Percentiles rank a stretch among this genome's conserved stretches.
phyloP scores from a whole-genome alignment of 352 stramenopile genomes.

The Aphanomyces invadans region DNA sequence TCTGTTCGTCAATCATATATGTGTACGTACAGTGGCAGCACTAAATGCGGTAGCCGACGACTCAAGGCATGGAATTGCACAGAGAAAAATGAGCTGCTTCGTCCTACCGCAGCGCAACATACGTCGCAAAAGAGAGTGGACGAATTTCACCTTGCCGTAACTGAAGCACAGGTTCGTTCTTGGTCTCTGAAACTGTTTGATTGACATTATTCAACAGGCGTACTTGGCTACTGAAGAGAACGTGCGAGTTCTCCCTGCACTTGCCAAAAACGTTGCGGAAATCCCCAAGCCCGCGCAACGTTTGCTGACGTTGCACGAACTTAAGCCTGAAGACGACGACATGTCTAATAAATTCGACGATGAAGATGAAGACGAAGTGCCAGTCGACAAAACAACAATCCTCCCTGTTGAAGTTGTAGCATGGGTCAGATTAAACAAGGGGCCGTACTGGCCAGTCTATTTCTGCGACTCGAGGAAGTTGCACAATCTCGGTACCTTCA shows the following conservation, averaged over 20 bases:
- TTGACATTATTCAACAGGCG: too few species aligned
- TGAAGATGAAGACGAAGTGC: too few species aligned
- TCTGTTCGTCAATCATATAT: not conserved
- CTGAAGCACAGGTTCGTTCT: not conserved
- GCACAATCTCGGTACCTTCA: not conserved
- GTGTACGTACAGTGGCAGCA: not conserved
- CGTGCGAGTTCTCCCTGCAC: not conserved
- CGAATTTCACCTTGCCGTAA: not conserved
- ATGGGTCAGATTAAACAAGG: not conserved
- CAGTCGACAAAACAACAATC: not conserved
- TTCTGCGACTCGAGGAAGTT: not conserved
- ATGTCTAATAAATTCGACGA: not conserved
- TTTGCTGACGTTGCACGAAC: not conserved
- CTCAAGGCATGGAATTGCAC: slow-evolving; percentile 3
- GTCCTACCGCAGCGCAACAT: not conserved
- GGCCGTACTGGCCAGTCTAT: slow-evolving; percentile 9
- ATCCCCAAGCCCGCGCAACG: not conserved
- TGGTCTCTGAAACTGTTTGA: not conserved
- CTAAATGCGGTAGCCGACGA: not conserved
- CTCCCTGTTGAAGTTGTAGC: not conserved
- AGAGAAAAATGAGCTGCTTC: not conserved
- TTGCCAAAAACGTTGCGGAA: not conserved
- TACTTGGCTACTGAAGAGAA: not conserved
- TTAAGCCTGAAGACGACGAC: not conserved
- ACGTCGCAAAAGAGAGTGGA: not conserved